These are phyloP conservation scores for Agroathelia rolfsii DNA, from an alignment of 1,284 basidiomycete genomes.

Conservation along the genomic window DNA sequence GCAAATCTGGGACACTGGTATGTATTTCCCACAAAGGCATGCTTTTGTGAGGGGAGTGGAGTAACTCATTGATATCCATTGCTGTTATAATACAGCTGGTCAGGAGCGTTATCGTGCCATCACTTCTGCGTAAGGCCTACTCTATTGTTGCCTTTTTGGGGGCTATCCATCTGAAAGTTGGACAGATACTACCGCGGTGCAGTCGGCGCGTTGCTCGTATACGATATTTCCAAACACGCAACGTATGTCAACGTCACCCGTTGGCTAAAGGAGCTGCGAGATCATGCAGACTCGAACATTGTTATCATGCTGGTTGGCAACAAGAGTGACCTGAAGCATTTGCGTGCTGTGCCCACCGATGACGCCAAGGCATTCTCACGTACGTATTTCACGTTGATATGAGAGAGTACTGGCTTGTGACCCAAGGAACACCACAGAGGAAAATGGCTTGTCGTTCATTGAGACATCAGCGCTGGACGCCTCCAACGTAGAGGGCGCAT, in stretches of 20 bases:
- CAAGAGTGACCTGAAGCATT: constrained; percentile 98
- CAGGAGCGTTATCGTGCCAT: constrained; percentile 99
- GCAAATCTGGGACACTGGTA: constrained; percentile 99
- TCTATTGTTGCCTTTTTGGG: too few relatives aligned
- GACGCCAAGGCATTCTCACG: constrained; percentile 82
- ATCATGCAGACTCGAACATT: constrained; percentile 89
- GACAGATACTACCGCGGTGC: constrained; percentile 94
- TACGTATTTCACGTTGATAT: constrained; percentile 32
- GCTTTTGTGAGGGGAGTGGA: neutral
- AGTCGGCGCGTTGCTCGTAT: constrained; percentile 86
- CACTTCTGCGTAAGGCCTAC: constrained; percentile 75
- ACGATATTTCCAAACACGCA: constrained; percentile 91
- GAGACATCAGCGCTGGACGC: constrained; percentile 99
- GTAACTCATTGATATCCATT: constrained; percentile 2
- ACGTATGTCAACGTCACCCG: constrained; percentile 94
- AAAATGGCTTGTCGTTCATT: constrained; percentile 89
- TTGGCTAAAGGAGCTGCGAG: constrained; percentile 97
- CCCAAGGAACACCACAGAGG: constrained; percentile 25
- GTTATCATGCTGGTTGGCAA: constrained; percentile 93
- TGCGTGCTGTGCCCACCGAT: constrained; percentile 93
- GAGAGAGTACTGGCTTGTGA: too few relatives aligned
- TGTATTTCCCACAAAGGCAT: constrained; percentile 18
- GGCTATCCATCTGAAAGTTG: neutral
- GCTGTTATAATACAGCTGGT: constrained; percentile 52
- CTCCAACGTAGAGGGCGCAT: constrained; percentile 93